Percentiles rank a stretch among this genome's conserved stretches.
These are phyloP conservation scores for Neophaeococcomyces aloes DNA, from an alignment of 2,329 filamentous ascomycete genomes.

Conservation along the genomic window DNA sequence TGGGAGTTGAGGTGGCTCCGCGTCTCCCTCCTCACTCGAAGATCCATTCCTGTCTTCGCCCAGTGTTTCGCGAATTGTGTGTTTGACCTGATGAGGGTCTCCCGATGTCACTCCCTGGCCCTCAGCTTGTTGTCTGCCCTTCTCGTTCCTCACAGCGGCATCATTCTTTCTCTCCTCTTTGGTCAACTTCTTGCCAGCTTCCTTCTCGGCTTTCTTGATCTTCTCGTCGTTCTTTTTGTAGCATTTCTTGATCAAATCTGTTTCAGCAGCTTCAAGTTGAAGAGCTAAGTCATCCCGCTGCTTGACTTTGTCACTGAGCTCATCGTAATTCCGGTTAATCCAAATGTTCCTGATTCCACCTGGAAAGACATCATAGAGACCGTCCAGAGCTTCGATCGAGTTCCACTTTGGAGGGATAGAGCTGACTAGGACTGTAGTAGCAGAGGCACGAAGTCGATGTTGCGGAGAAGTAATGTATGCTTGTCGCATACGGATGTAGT, in stretches of 20 bases:
- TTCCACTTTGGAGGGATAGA: slow-evolving; percentile 88
- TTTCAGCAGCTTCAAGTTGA: slow-evolving; percentile 70
- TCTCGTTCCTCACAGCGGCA: slow-evolving; percentile 42
- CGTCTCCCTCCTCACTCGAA: slow-evolving; percentile 25
- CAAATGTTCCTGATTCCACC: slow-evolving; percentile 92
- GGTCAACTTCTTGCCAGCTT: slow-evolving; percentile 38
- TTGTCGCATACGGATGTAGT: slow-evolving; percentile 87
- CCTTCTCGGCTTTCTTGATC: slow-evolving; percentile 53
- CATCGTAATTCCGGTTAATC: slow-evolving; percentile 83
- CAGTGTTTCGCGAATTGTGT: slow-evolving; percentile 39
- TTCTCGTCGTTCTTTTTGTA: slow-evolving; percentile 70
- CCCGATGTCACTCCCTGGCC: slow-evolving; percentile 45
- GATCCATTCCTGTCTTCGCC: slow-evolving; percentile 23
- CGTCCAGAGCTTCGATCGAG: slow-evolving; percentile 65
- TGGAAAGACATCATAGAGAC: slow-evolving; percentile 89
- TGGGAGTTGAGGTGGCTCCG: slow-evolving; percentile 11
- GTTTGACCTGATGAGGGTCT: slow-evolving; percentile 45
- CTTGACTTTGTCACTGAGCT: slow-evolving; percentile 73
- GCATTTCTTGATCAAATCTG: slow-evolving; percentile 66
- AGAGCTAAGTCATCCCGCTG: slow-evolving; percentile 60
- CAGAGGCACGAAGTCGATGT: slow-evolving; percentile 83
- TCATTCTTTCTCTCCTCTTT: slow-evolving; percentile 31
- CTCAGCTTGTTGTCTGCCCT: slow-evolving; percentile 35
- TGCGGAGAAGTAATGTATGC: slow-evolving; percentile 90
- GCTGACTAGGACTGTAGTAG: slow-evolving; percentile 87